Conservation (phyloP, 1,284 basidiomycete species). For the Anthracocystis panici-leucophaei region DNA sequence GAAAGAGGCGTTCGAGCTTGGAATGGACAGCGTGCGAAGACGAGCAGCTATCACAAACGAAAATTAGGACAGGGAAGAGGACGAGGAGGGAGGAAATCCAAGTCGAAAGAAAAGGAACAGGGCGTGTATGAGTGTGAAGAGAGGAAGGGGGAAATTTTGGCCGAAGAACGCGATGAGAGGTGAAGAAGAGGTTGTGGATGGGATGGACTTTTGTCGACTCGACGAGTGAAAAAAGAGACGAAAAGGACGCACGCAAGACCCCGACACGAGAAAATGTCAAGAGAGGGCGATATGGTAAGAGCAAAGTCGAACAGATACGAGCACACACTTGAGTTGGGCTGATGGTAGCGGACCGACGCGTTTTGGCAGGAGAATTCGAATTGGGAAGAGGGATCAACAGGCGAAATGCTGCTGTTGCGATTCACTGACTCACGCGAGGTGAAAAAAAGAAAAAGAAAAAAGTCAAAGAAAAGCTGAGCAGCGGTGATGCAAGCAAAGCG, state of each 20-base stretch:
- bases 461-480: background rate
- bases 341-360: constrained; percentile 44
- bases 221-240: constrained; percentile 18
- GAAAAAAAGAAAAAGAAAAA: background rate
- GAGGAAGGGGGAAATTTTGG: background rate
- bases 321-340: constrained; percentile 21
- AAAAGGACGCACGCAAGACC: constrained; percentile 39
- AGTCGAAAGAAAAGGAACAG: constrained; percentile 11
- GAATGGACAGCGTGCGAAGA: constrained; percentile 16
- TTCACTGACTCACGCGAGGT: constrained; percentile 12
- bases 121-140: background rate
- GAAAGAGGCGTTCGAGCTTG: constrained; percentile 24
- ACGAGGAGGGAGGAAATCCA: constrained; percentile 6
- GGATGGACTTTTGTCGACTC: constrained; percentile 4
- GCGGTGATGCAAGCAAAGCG: background rate
- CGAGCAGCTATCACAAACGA: constrained; percentile 7
- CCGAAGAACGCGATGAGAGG: constrained; percentile 6
- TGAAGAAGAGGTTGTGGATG: constrained; percentile 9
- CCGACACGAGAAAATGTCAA: constrained; percentile 12
- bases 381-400: constrained; percentile 21
- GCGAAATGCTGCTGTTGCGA: constrained; percentile 5
- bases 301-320: constrained; percentile 33
- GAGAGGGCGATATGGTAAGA: constrained; percentile 32
- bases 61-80: constrained; percentile 7
- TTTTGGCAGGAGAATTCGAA: constrained; percentile 52